Conservation (phyloP, 345 rosid genomes). For the Rhodamnia rubescens region DNA sequence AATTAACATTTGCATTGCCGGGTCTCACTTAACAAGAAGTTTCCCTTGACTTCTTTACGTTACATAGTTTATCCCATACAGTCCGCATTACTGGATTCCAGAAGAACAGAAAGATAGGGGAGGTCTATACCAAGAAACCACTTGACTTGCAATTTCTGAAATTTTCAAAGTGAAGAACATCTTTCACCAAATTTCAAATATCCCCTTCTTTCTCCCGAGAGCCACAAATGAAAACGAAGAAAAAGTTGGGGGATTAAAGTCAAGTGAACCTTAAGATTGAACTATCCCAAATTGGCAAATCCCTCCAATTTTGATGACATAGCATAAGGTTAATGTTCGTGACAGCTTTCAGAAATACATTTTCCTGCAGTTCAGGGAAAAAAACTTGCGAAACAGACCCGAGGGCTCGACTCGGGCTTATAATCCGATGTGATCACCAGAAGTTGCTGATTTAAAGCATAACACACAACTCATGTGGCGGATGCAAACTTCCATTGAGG, state of each 20-base stretch:
- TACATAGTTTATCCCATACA: background rate
- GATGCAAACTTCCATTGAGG: background rate
- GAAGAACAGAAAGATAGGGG: background rate
- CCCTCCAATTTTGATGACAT: background rate
- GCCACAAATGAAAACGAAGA: background rate
- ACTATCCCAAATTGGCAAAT: background rate
- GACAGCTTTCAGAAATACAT: background rate
- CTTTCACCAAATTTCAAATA: background rate
- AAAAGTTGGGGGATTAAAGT: background rate
- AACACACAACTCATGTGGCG: background rate
- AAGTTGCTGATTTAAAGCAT: background rate
- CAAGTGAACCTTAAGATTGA: background rate
- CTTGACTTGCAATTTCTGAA: background rate
- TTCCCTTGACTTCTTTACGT: background rate
- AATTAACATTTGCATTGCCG: background rate
- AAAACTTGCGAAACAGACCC: background rate
- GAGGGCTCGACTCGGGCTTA: background rate
- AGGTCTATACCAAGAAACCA: background rate
- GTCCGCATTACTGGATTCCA: background rate
- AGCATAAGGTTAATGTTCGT: rapidly evolving
- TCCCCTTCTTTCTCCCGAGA: background rate
- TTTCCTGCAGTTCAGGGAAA: background rate
- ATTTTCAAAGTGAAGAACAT: background rate
- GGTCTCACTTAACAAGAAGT: background rate
- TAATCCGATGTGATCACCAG: background rate